phyloP scores from a whole-genome alignment of 768 basidiomycete species.

The Cystobasidium tubakii region DNA sequence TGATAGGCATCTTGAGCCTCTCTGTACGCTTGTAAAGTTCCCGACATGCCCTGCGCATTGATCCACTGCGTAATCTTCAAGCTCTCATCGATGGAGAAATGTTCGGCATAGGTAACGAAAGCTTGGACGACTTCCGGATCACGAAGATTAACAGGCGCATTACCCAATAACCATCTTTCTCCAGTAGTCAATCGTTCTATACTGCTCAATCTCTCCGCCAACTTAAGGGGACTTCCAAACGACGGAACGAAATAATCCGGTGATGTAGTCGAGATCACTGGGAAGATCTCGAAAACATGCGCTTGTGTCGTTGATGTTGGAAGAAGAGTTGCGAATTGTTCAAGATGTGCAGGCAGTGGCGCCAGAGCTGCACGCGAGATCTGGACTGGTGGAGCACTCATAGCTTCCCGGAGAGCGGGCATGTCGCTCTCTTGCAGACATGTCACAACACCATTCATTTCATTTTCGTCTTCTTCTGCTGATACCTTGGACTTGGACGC shows the following conservation, averaged over 20 bases:
- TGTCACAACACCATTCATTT: slow-evolving; percentile 64
- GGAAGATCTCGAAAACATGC: slow-evolving; percentile 48
- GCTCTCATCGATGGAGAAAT: slow-evolving; percentile 30
- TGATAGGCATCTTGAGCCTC: slow-evolving; percentile 8
- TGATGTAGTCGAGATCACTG: slow-evolving; percentile 46
- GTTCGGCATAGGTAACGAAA: slow-evolving; percentile 54
- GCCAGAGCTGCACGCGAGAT: slow-evolving; percentile 39
- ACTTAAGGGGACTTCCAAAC: slow-evolving; percentile 16
- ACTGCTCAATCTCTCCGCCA: slow-evolving; percentile 48
- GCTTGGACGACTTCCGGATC: slow-evolving; percentile 50
- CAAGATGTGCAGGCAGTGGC: slow-evolving; percentile 19
- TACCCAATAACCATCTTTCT: slow-evolving; percentile 49
- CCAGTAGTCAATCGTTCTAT: slow-evolving; percentile 46
- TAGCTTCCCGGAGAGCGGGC: slow-evolving; percentile 57
- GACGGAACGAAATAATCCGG: slow-evolving; percentile 45
- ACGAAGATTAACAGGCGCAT: slow-evolving; percentile 49
- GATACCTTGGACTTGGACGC: slow-evolving; percentile 12
- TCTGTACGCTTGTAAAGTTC: not conserved
- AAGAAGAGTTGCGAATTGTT: slow-evolving; percentile 48
- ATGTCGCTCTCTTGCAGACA: slow-evolving; percentile 65
- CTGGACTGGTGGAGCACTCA: slow-evolving; percentile 54
- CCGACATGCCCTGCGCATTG: not conserved
- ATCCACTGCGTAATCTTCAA: slow-evolving; percentile 21
- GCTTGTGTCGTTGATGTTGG: slow-evolving; percentile 48
- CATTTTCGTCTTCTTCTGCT: slow-evolving; percentile 36